A percentile compares a stretch with the other conserved stretches of the same genome.
phyloP scores from a whole-genome alignment of 306 rosid species.

The Cucurbita pepo region DNA sequence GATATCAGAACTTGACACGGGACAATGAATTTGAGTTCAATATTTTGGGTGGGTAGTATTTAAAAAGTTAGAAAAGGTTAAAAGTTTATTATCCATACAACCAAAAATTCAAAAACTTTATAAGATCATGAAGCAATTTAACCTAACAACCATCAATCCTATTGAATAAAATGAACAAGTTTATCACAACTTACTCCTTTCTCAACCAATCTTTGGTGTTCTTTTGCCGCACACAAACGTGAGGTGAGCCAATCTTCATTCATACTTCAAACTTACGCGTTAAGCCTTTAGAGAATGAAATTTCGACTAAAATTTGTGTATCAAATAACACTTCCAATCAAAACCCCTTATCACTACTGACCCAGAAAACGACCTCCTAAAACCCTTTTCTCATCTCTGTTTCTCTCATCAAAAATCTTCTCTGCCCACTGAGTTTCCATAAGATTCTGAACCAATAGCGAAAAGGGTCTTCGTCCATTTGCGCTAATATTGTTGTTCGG shows the following conservation, averaged over 20 bases:
- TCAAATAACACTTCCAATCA: background rate
- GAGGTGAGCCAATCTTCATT: background rate
- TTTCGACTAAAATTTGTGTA: background rate
- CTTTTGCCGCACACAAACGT: background rate
- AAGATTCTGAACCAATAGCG: background rate
- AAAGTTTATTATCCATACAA: no score
- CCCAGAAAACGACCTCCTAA: constrained; percentile 3
- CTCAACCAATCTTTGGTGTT: background rate
- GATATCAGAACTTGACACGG: no score
- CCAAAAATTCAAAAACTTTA: no score
- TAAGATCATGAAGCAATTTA: no score
- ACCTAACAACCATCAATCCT: no score
- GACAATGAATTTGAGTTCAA: no score
- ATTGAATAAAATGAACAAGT: background rate
- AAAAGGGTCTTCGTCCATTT: background rate
- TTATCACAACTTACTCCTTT: background rate
- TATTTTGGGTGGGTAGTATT: no score
- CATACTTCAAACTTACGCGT: constrained; percentile 6
- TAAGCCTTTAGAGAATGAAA: background rate
- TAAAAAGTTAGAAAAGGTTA: no score
- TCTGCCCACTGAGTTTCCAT: background rate
- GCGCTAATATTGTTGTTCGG: background rate
- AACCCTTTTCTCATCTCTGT: background rate
- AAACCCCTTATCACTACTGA: background rate
- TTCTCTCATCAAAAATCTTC: background rate